Conservation (phyloP, 2,329 filamentous ascomycete species). For the Alternaria arbusti region DNA sequence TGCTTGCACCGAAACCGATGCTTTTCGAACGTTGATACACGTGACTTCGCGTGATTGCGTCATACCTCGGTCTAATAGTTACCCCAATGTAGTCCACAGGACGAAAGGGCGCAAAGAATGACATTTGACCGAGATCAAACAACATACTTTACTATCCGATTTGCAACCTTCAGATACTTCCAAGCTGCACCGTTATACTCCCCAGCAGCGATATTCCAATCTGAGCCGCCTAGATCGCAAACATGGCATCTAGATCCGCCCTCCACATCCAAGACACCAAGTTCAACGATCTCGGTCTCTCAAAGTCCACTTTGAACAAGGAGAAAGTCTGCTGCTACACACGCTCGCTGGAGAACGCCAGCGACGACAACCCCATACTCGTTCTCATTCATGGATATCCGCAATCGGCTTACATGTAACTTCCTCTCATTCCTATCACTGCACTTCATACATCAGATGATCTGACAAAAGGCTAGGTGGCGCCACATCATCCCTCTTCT, state of each 20-base stretch:
- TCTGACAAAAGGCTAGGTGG: constrained; percentile 27
- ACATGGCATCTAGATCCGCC: constrained; percentile 28
- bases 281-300: constrained; percentile 33
- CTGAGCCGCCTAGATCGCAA: not conserved
- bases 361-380: constrained; percentile 37
- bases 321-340: constrained; percentile 37
- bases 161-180: not conserved
- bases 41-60: constrained; percentile 15
- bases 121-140: not conserved
- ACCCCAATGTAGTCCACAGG: not conserved
- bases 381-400: constrained; percentile 45
- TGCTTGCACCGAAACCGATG: no score
- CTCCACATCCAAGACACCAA: constrained; percentile 38
- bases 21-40: not conserved
- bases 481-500: constrained; percentile 42
- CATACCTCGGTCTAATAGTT: constrained; percentile 3
- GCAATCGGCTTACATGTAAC: constrained; percentile 37
- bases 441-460: accelerated
- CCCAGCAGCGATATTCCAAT: not conserved
- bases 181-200: not conserved
- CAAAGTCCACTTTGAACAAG: constrained; percentile 33
- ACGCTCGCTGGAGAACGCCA: constrained; percentile 28
- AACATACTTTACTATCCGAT: not conserved
- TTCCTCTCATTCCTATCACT: not conserved
- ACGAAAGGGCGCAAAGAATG: not conserved